Base-by-base conservation (phyloP, 2,329 filamentous ascomycete genomes). In the Pestalotiopsis fici region DNA sequence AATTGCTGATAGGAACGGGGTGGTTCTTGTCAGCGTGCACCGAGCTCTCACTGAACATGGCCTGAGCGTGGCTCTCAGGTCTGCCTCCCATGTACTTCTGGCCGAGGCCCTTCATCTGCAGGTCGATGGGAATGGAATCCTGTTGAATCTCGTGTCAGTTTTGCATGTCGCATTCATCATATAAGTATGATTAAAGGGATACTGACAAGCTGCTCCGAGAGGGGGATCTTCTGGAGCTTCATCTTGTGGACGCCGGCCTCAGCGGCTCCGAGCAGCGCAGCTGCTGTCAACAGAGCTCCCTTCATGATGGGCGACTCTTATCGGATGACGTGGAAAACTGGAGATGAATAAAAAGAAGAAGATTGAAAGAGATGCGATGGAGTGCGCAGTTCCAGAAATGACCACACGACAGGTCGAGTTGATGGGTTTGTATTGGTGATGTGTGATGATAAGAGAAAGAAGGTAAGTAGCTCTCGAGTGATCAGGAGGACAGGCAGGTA, bases 11-110 rank as follows among this genome's bases (percentile, higher is more conserved):
- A 67, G 95, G 93, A 55, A 99, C 92, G 67, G 91, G 89, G 82
- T 98, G 95, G 68, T 88, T 87, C 71, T 82, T 85, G 71, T 92
- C 87, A 66, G 85, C 82, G 73, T 91, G 85, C 77, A 93, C 83
- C 55, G 90, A 87, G 67, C 90, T 88, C 74, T 92, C 88, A 79
- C 90, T 91, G 87, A 97, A 97, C 81, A 97, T 90, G 80, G 91
- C 89, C 73, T 95, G 88, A 77, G 87, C 83, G 74, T 94, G 91
- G 71, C 82, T 81, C 72, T 91, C 84, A 60, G 92, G 91, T 74
- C 92, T 90, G 75, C 90, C 81, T 72, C 95, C 94, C 89, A 98
- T 92, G 87, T 98, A 98, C 88, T 98, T 99, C 87, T 98, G 95
- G 71, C 93, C 90, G 69, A 99, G 90, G 70, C 91, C 89, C 79